phyloP scores from a whole-genome alignment of 1,284 basidiomycete genomes.

The Cutaneotrichosporon arboriforme region DNA sequence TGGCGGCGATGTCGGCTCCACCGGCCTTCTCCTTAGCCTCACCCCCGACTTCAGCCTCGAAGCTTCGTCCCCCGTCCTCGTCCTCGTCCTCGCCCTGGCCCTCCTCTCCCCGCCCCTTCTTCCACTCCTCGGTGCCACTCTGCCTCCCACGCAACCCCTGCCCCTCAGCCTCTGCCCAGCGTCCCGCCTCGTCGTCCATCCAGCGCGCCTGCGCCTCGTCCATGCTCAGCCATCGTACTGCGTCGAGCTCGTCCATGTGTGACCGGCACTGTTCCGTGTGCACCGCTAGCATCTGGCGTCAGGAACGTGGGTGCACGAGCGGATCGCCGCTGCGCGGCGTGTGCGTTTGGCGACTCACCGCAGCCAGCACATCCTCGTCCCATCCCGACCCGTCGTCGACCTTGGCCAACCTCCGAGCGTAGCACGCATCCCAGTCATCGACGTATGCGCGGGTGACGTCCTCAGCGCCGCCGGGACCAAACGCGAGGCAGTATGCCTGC shows the following conservation, averaged over 20 bases:
- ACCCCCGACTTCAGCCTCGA: neutral
- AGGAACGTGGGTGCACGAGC: neutral
- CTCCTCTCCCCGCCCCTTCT: slow-evolving; percentile 43
- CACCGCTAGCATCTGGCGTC: slow-evolving; percentile 22
- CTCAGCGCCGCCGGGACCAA: slow-evolving; percentile 45
- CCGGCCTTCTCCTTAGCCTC: neutral
- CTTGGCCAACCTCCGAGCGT: slow-evolving; percentile 15
- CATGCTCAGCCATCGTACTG: slow-evolving; percentile 26
- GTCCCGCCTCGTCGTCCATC: slow-evolving; percentile 30
- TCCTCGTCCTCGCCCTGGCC: slow-evolving; percentile 8
- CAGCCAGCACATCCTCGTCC: slow-evolving; percentile 31
- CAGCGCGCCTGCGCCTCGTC: slow-evolving; percentile 39
- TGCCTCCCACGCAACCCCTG: slow-evolving; percentile 38
- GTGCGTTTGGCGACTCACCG: slow-evolving; percentile 25
- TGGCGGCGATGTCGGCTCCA: neutral
- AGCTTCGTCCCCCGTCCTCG: slow-evolving; percentile 1
- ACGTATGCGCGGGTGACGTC: slow-evolving; percentile 51
- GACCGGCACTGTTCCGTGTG: slow-evolving; percentile 20
- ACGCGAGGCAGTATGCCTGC: slow-evolving; percentile 50
- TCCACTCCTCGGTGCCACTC: slow-evolving; percentile 50
- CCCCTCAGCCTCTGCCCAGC: slow-evolving; percentile 28
- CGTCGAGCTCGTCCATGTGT: slow-evolving; percentile 11
- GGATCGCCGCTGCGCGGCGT: neutral
- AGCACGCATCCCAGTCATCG: slow-evolving; percentile 37
- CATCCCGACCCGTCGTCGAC: slow-evolving; percentile 23